Percentiles rank a stretch among this genome's conserved stretches.
Evolutionary conservation across 140 eudicot species (phyloP).

Genomic region (Stevia rebaudiana): DNA sequence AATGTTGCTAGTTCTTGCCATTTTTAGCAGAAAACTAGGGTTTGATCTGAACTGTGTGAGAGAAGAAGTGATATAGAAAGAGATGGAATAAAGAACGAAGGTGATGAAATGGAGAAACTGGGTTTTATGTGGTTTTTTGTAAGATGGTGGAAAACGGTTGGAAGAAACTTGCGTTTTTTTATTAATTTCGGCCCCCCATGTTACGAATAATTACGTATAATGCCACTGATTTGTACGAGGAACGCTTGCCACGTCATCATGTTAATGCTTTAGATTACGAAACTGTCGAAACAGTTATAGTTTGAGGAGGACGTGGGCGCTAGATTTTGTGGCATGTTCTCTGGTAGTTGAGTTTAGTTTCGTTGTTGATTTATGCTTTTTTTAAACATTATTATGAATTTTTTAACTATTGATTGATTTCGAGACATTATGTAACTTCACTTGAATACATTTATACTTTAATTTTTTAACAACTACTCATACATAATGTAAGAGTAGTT

Average conservation of each 20-base stretch:
- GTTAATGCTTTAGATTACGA: not conserved
- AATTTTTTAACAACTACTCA: not conserved
- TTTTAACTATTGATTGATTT: not conserved
- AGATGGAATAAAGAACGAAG: not conserved
- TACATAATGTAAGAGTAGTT: not conserved
- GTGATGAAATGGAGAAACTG: conserved; percentile 9
- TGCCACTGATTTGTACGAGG: not conserved
- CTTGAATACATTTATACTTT: not conserved
- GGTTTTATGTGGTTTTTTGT: not conserved
- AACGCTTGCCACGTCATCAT: conserved; percentile 9
- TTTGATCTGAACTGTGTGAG: not conserved
- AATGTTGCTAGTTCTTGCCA: conserved; percentile 45
- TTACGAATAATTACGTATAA: not conserved
- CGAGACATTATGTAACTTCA: not conserved
- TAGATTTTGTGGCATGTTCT: conserved; percentile 17
- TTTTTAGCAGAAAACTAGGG: conserved; percentile 11
- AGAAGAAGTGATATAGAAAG: not conserved
- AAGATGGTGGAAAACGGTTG: conserved; percentile 4
- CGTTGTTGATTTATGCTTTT: not conserved
- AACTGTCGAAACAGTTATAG: conserved; percentile 7
- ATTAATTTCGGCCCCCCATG: not conserved
- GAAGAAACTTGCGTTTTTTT: not conserved
- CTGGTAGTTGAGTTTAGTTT: not conserved
- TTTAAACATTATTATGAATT: not conserved
- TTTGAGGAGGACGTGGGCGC: conserved; percentile 21